Percentiles rank a stretch among this genome's conserved stretches.
These are phyloP conservation scores for Cyberlindnera samutprakarnensis DNA, from an alignment of 805 yeast genomes.

Conservation along the genomic window DNA sequence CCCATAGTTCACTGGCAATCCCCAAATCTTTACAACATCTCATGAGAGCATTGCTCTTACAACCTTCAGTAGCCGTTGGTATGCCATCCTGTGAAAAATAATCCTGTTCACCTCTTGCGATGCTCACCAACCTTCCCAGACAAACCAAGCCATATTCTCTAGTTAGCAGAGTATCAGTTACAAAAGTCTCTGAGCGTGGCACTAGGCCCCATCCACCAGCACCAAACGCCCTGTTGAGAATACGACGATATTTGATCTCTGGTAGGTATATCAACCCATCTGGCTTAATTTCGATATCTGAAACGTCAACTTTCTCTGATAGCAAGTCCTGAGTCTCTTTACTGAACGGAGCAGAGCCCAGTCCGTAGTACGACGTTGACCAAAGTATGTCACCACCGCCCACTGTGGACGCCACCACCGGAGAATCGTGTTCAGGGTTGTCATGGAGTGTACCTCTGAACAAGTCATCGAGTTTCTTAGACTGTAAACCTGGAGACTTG, in stretches of 20 bases:
- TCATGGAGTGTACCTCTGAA: conserved; percentile 18
- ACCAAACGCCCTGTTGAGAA: conserved; percentile 86
- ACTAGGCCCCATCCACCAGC: conserved; percentile 99
- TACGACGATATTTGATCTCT: conserved; percentile 90
- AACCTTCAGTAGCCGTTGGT: conserved; percentile 95
- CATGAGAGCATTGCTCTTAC: conserved; percentile 94
- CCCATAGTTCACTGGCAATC: conserved; percentile 96
- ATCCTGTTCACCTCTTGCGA: conserved; percentile 94
- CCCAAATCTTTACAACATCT: conserved; percentile 97
- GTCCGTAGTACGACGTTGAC: conserved; percentile 82
- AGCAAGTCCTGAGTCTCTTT: conserved; percentile 52
- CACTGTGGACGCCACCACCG: background rate
- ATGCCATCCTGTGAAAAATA: conserved; percentile 81
- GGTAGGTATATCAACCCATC: conserved; percentile 91
- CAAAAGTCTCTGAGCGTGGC: conserved; percentile 79
- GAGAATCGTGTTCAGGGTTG: conserved; percentile 10
- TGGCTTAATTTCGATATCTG: conserved; percentile 89
- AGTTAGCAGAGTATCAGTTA: conserved; percentile 69
- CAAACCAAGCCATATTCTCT: conserved; percentile 87
- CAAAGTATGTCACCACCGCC: conserved; percentile 48
- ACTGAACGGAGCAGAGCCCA: conserved; percentile 74
- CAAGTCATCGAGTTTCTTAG: conserved; percentile 12
- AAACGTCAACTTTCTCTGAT: conserved; percentile 50
- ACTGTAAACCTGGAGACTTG: conserved; percentile 7
- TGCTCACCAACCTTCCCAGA: conserved; percentile 79